Evolutionary conservation across 1,284 basidiomycete genomes (phyloP).

Genomic region (Rhodotorula sp.): DNA sequence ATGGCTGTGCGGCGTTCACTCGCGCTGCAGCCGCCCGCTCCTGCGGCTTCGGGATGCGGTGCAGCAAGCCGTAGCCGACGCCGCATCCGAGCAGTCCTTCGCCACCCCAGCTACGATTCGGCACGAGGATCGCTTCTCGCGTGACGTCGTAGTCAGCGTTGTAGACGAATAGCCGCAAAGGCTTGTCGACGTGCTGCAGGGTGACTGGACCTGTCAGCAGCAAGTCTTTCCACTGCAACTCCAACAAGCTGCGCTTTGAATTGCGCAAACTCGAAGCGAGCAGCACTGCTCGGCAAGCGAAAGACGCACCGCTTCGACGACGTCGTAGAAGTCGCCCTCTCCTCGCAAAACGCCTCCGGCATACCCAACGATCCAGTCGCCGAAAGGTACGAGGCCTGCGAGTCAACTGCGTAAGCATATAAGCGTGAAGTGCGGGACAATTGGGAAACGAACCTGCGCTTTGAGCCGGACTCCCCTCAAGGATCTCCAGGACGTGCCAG

Average conservation of each 20-base stretch:
- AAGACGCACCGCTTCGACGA: constrained; percentile 79
- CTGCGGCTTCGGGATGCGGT: constrained; percentile 72
- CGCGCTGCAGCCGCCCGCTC: constrained; percentile 5
- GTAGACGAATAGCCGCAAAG: constrained; percentile 90
- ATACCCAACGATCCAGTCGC: constrained; percentile 91
- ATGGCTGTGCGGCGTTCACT: neutral
- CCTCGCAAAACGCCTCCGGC: constrained; percentile 85
- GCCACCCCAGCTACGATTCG: constrained; percentile 93
- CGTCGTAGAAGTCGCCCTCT: constrained; percentile 96
- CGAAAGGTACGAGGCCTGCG: constrained; percentile 75
- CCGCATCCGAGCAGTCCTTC: constrained; percentile 91
- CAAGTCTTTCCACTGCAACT: neutral
- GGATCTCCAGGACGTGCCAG: constrained; percentile 96
- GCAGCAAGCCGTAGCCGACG: constrained; percentile 78
- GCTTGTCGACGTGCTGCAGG: constrained; percentile 82
- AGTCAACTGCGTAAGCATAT: fast-evolving
- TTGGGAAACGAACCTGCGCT: constrained; percentile 56
- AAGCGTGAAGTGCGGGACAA: neutral
- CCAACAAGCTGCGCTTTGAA: too few relatives aligned
- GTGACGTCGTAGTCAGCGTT: constrained; percentile 85
- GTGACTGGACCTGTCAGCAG: neutral
- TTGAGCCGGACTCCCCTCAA: constrained; percentile 94
- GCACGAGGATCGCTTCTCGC: constrained; percentile 59
- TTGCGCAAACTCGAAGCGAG: too few relatives aligned
- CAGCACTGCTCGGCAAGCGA: too few relatives aligned